Percentiles rank a stretch among this genome's conserved stretches.
Evolutionary conservation across 495 filamentous ascomycete genomes (phyloP).

Genomic region (Penicillium taxi): DNA sequence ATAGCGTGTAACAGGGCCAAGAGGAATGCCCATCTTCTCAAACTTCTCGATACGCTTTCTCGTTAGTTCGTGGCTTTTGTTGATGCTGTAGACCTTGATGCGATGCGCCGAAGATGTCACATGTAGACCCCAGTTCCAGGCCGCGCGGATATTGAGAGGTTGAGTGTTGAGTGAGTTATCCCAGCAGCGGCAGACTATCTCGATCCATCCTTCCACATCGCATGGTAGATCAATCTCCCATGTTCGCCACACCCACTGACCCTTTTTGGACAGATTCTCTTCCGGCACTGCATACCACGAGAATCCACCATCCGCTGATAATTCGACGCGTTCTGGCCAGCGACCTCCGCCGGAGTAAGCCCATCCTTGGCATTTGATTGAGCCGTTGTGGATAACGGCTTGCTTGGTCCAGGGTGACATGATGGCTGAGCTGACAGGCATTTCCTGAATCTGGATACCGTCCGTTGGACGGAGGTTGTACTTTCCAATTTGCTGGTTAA

Average conservation of each 20-base stretch:
- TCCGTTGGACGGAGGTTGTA: constrained; percentile 27
- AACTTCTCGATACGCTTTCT: constrained; percentile 40
- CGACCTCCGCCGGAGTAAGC: constrained; percentile 41
- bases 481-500: constrained; percentile 31
- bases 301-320: constrained; percentile 35
- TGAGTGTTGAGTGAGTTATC: constrained; percentile 38
- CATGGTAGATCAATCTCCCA: constrained; percentile 35
- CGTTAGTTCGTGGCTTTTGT: constrained; percentile 43
- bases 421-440: constrained; percentile 43
- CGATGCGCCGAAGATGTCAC: constrained; percentile 59
- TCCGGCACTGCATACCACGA: constrained; percentile 31
- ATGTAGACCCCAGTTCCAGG: constrained; percentile 56
- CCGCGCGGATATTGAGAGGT: constrained; percentile 29
- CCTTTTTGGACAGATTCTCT: constrained; percentile 30
- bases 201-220: constrained; percentile 38
- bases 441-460: constrained; percentile 41
- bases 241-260: constrained; percentile 30
- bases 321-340: constrained; percentile 38
- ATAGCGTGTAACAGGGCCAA: constrained; percentile 46
- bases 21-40: constrained; percentile 36
- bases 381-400: constrained; percentile 25
- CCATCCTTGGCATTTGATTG: constrained; percentile 37
- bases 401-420: constrained; percentile 29
- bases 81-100: constrained; percentile 56
- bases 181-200: constrained; percentile 37